Base-by-base conservation (phyloP, 2,329 filamentous ascomycete species). In the Penicillium janthinellum region DNA sequence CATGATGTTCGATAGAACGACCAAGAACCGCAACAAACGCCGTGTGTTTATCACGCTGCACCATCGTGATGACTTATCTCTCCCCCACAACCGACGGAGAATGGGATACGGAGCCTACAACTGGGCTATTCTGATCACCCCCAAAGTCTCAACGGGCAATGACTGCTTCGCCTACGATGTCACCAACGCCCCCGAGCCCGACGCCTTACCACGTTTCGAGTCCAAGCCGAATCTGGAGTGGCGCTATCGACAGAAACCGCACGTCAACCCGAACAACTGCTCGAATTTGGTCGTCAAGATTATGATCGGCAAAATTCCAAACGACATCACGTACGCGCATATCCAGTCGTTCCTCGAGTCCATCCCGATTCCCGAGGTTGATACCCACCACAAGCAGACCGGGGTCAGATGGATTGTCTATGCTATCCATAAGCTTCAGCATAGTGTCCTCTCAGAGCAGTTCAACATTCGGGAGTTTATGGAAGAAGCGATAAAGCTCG, bases 41-140 rank as follows among this genome's bases (percentile, higher is more conserved):
- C 47, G 28, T 1, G 47, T 49, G 2, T 49, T 56, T 12, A 15
- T 64, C 28, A 38, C 53, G 22, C 52, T 59, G 12, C 38, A 59
- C 38, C 41, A 60, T 6, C 57, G 57, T 5, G 52, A 53, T 34
- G 37, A 35, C 12, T 20, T 62, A 45, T 64, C 62, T 4, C 17
- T 60, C 28, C 20, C 48, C 8, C 37, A 48, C 8, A 47, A 57
- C 15, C 52, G 57, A 44, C 38, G 45, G 15, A 49, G 38, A 17
- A 44, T 64, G 8, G 60, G 58, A 15, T 37, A 50, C 31, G 48
- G 60, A 1, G 62, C 61, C 6, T 66, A 61, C 53, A 62, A 67
- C 51, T 67, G 58, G 65, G 64, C 57, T 1, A 56, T 67, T 14
- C 49, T 66, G 14, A 54, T 63, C 41, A 50, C 55, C 4, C 64